Base-by-base conservation (phyloP, 345 rosid species). In the Moringa oleifera region DNA sequence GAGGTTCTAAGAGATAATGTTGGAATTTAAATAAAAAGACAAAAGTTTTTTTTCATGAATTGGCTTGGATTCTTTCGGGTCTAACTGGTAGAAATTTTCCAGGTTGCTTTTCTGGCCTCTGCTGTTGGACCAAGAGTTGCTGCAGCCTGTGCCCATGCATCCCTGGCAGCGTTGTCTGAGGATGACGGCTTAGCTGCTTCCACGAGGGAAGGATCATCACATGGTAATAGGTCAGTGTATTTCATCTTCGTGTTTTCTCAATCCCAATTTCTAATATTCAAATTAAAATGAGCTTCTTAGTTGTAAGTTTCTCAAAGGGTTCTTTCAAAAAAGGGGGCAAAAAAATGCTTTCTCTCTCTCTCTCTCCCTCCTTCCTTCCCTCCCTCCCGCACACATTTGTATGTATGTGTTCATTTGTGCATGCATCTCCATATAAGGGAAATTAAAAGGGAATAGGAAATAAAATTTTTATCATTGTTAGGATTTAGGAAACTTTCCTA, bases 51-150 rank as follows among this genome's bases (percentile, higher is more conserved):
- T n/a, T n/a, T n/a, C 22, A 15, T 56, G 5, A 4, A n/a, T 58
- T 67, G 41, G 12, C 50, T 55, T 46, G 58, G 41, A 6, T 7
- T 58, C 24, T 64, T 64, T 18, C 56, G 18, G 53, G 51, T 74
- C 63, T 76, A 49, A 74, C 46, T 15, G 21, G 68, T 59, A 23
- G 23, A 57, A 23, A 68, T 24, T 54, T 68, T 71, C 62, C 74
- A 94, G 99, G 97, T 90, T 75, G 83, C 99, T 52, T 94, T 90
- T 80, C 74, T 94, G 84, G 97, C 99, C 72, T 83, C 93, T 76
- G 87, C 97, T 68, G 85, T 94, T 67, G 99, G 97, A 73, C 99
- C 99, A 36, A 83, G 99, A 75, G 95, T 94, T 75, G 97, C 99
- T 62, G 97, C 99, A 15, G 95, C 96, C 54, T 88, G 97, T 85